These are phyloP conservation scores for Volvox carteri DNA, from an alignment of 163 green algal species.

Conservation along the genomic window DNA sequence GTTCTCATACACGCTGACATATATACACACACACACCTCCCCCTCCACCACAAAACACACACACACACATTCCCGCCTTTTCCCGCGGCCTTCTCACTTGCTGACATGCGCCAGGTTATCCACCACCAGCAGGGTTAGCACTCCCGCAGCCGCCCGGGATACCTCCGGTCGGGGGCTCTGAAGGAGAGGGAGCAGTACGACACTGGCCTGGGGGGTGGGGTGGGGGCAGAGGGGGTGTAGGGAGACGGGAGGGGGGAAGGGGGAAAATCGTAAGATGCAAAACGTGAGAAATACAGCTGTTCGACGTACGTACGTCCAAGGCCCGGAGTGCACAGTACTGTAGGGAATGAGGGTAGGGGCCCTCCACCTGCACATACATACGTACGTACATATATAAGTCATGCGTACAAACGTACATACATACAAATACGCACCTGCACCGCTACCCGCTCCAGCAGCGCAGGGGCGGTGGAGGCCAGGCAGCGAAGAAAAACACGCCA, in stretches of 20 bases:
- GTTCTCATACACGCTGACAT: too few relatives aligned
- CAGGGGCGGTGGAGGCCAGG: constrained; percentile 67
- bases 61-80: too few relatives aligned
- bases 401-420: too few relatives aligned
- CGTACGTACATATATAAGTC: too few relatives aligned
- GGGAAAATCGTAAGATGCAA: too few relatives aligned
- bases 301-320: too few relatives aligned
- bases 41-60: too few relatives aligned
- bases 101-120: constrained; percentile 29
- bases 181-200: constrained; percentile 82
- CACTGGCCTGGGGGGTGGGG: constrained; percentile 69
- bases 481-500: constrained; percentile 79
- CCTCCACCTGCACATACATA: too few relatives aligned
- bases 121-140: constrained; percentile 58
- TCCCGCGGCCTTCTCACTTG: background rate
- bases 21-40: too few relatives aligned
- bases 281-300: too few relatives aligned
- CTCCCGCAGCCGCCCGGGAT: constrained; percentile 54
- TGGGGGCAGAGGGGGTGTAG: background rate
- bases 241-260: background rate
- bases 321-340: too few relatives aligned
- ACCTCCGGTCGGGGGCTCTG: constrained; percentile 66
- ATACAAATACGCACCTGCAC: constrained; percentile 76
- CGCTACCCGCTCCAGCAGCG: constrained; percentile 75
- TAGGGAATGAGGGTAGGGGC: too few relatives aligned